These are phyloP conservation scores for Tricholoma sp. DNA, from an alignment of 768 basidiomycete species.

Conservation along the genomic window DNA sequence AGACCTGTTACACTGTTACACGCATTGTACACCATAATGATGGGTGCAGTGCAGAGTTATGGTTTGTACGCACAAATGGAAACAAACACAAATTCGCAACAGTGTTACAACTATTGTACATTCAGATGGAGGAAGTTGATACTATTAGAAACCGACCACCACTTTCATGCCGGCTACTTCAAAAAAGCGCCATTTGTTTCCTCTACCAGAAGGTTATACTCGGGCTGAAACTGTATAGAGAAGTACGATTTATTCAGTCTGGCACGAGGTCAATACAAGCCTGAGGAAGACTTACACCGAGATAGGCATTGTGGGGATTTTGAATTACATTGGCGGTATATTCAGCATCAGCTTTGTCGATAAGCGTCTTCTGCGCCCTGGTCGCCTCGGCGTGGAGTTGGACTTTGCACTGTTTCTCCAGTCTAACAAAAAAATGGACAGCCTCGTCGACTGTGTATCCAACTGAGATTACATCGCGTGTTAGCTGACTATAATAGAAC, in stretches of 20 bases:
- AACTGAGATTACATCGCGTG: slow-evolving; percentile 16
- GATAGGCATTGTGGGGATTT: slow-evolving; percentile 14
- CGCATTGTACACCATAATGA: no score
- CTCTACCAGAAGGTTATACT: slow-evolving; percentile 18
- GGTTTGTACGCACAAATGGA: no score
- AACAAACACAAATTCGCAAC: no score
- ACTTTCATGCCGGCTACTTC: slow-evolving; percentile 11
- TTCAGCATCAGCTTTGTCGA: slow-evolving; percentile 19
- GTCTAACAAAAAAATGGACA: slow-evolving; percentile 33
- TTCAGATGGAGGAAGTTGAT: not conserved
- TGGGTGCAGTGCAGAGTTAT: no score
- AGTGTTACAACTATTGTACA: not conserved
- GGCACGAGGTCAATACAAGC: not conserved
- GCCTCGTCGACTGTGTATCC: slow-evolving; percentile 38
- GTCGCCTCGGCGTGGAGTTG: slow-evolving; percentile 40
- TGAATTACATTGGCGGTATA: slow-evolving; percentile 17
- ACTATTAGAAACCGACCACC: not conserved
- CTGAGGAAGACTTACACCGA: slow-evolving; percentile 7
- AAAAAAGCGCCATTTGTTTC: slow-evolving; percentile 22
- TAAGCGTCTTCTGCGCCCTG: slow-evolving; percentile 16
- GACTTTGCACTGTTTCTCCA: slow-evolving; percentile 43
- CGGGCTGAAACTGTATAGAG: slow-evolving; percentile 18
- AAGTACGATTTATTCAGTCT: not conserved
- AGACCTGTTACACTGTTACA: no score
- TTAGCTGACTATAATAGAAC: not conserved